Evolutionary conservation across 257 asterid species (phyloP).

Genomic region (Solanum chmielewskii): DNA sequence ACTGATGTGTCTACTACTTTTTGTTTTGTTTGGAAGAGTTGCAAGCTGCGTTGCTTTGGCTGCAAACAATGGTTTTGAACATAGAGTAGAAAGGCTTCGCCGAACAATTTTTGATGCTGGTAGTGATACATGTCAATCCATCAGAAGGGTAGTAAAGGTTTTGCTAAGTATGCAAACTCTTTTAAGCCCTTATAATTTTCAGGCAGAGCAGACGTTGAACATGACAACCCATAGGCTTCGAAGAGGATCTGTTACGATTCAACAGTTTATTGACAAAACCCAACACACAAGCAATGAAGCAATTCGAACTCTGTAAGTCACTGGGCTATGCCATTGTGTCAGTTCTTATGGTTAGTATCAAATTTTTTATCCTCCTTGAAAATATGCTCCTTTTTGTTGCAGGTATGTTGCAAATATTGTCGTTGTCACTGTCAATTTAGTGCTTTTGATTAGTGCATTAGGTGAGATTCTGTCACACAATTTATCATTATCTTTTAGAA

Average conservation of each 20-base stretch:
- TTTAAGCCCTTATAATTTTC: constrained; percentile 26
- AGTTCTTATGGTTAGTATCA: background rate
- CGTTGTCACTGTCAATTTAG: constrained; percentile 22
- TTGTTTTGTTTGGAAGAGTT: constrained; percentile 18
- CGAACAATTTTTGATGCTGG: constrained; percentile 29
- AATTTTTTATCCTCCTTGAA: background rate
- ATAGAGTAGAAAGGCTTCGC: constrained; percentile 25
- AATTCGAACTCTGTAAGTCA: background rate
- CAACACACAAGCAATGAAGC: constrained; percentile 21
- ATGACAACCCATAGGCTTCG: constrained; percentile 18
- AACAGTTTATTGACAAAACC: constrained; percentile 11
- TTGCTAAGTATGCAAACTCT: constrained; percentile 24
- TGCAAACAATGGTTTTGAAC: constrained; percentile 15
- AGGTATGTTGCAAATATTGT: constrained; percentile 36
- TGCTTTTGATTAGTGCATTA: constrained; percentile 27
- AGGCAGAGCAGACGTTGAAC: constrained; percentile 19
- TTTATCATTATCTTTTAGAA: background rate
- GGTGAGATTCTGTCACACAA: constrained; percentile 21
- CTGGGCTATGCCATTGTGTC: background rate
- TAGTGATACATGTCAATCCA: constrained; percentile 13
- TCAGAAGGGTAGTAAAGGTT: constrained; percentile 21
- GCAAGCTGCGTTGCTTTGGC: constrained; percentile 20
- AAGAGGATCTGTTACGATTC: constrained; percentile 20
- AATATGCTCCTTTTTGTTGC: background rate
- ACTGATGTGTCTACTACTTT: background rate